Evolutionary conservation across 1,284 basidiomycete species (phyloP).

Genomic region (Quambalaria eucalypti): DNA sequence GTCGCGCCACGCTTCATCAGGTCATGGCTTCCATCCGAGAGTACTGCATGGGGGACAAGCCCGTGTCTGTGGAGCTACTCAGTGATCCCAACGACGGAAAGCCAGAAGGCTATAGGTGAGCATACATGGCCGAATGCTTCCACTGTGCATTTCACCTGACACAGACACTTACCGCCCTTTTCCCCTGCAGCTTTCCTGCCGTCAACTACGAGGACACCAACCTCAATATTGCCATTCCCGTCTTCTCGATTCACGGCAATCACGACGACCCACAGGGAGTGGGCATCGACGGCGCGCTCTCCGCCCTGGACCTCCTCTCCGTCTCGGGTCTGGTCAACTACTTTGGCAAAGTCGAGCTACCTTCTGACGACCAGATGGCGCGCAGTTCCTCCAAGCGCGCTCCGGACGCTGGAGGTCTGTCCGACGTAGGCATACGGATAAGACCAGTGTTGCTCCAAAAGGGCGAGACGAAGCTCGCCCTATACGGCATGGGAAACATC

Average conservation of each 20-base stretch:
- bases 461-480: slow-evolving; percentile 70
- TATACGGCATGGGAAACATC: slow-evolving; percentile 95
- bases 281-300: slow-evolving; percentile 75
- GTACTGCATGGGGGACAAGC: slow-evolving; percentile 77
- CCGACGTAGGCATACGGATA: slow-evolving; percentile 70
- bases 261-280: slow-evolving; percentile 98
- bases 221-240: slow-evolving; percentile 83
- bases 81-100: slow-evolving; percentile 83
- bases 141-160: no score
- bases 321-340: slow-evolving; percentile 91
- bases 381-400: slow-evolving; percentile 30
- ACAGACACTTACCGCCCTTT: not conserved
- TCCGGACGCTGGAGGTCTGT: slow-evolving; percentile 53
- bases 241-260: slow-evolving; percentile 98
- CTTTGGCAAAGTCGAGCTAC: slow-evolving; percentile 71
- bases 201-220: slow-evolving; percentile 97
- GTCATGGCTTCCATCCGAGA: slow-evolving; percentile 81
- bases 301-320: slow-evolving; percentile 86
- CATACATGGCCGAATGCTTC: no score
- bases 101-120: slow-evolving; percentile 65
- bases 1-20: slow-evolving; percentile 63
- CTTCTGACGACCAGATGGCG: slow-evolving; percentile 21
- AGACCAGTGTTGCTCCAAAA: slow-evolving; percentile 82
- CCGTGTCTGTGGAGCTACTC: slow-evolving; percentile 77
- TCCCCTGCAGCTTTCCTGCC: slow-evolving; percentile 68